Base-by-base conservation (phyloP, 2,329 filamentous ascomycete genomes). In the Leptographium procerum region DNA sequence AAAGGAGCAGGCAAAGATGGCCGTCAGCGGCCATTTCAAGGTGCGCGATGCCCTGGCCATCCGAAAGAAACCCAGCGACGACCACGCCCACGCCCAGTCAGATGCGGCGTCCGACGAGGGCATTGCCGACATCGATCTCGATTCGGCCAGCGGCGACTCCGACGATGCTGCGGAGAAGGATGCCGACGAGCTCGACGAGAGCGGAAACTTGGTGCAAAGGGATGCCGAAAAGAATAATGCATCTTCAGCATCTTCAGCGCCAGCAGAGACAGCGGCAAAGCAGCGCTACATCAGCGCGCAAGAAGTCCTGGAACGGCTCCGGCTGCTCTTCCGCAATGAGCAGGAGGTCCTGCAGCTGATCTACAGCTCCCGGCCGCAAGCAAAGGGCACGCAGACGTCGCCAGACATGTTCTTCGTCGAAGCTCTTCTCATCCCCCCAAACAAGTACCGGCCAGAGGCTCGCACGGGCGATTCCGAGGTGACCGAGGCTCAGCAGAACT, bases 381-480 rank as follows among this genome's bases (percentile, higher is more conserved):
- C 79, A 5, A 85, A 82, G 68, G 82, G 79, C 58, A 73, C 77
- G 43, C 75, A 75, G 22, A 76, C 90, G n/a, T 84, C 77, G 2
- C 83, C 89, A 1, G 88, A 96, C 64, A 96, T 97, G 85, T 97
- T 99, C 73, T 99, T 99, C 73, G 78, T 97, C 59, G 85, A 88
- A 59, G 86, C 85, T 40, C 76, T 99, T 56, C 77, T 97, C 16
- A 90, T 99, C 0, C 91, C 95, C 2, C 94, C 94, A 2, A 99
- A 96, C 69, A 87, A 86, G 65, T 99, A 87, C 70, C 85, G 94
- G 47, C 91, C 94, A 14, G 90, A 95, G 69, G 89, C 91, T 11
- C 82, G 84, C 60, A 91, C 89, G 33, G 89, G 90, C 51, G 83
- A 87, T 40, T 85, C 87, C 50, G 85, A 91, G 57, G 88, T 97